These are phyloP conservation scores for Leccinum colubrinum DNA, from an alignment of 1,284 basidiomycete genomes.

Conservation along the genomic window DNA sequence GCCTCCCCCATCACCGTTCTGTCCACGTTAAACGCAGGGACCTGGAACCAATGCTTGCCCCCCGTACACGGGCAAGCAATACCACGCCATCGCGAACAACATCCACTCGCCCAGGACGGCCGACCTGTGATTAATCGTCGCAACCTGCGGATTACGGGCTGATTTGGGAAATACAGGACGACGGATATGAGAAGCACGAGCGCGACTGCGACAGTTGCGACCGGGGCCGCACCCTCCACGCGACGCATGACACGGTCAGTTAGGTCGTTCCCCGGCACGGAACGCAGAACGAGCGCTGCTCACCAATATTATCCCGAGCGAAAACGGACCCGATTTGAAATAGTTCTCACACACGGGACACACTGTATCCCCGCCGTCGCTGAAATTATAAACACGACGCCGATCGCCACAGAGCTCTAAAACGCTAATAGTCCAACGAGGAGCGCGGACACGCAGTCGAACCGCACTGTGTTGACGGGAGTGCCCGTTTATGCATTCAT, in stretches of 20 bases:
- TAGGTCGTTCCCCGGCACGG: background rate
- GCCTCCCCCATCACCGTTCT: background rate
- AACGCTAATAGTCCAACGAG: background rate
- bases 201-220: background rate
- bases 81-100: background rate
- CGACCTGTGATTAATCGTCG: background rate
- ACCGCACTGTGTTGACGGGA: background rate
- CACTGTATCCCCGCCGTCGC: background rate
- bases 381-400: background rate
- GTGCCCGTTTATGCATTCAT: background rate
- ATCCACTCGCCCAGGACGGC: background rate
- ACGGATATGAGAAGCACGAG: background rate
- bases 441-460: background rate
- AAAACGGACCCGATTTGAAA: background rate
- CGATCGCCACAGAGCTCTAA: background rate
- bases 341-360: background rate
- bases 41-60: background rate
- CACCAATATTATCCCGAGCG: background rate
- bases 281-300: background rate
- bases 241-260: background rate
- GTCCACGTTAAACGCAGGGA: background rate
- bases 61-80: background rate
- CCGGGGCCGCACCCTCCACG: background rate
- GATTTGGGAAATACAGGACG: background rate
- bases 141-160: background rate